These are phyloP conservation scores for thale cress (Arabidopsis thaliana) DNA, from an alignment of 345 rosid genomes.

Conservation along the genomic window DNA sequence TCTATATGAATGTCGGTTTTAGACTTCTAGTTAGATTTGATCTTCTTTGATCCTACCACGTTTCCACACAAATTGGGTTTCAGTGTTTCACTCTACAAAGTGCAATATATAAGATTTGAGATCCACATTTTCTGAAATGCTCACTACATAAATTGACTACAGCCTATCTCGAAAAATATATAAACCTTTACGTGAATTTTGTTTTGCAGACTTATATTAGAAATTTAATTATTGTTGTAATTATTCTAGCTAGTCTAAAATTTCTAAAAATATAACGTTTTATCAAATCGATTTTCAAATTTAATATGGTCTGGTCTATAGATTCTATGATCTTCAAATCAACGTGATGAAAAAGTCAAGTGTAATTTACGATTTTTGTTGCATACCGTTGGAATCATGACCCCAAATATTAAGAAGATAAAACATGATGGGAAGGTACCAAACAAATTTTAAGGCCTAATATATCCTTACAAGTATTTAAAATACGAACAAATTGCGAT, in stretches of 20 bases:
- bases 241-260: neutral
- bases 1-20: conserved; percentile 17
- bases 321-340: neutral
- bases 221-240: neutral
- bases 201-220: neutral
- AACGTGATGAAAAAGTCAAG: neutral
- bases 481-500: conserved; percentile 12
- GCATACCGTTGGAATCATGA: neutral
- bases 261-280: neutral
- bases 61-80: neutral
- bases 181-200: too few relatives aligned
- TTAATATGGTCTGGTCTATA: neutral
- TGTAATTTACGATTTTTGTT: neutral
- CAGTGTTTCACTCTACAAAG: conserved; percentile 10
- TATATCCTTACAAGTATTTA: neutral
- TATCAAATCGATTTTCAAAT: neutral
- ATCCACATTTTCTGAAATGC: neutral
- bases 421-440: conserved; percentile 5
- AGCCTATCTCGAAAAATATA: neutral
- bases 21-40: neutral
- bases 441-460: conserved; percentile 23
- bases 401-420: conserved; percentile 2
- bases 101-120: neutral
- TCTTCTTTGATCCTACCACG: neutral
- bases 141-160: neutral